These are phyloP conservation scores for Cajanus cajan DNA, from an alignment of 306 rosid genomes.

Conservation along the genomic window DNA sequence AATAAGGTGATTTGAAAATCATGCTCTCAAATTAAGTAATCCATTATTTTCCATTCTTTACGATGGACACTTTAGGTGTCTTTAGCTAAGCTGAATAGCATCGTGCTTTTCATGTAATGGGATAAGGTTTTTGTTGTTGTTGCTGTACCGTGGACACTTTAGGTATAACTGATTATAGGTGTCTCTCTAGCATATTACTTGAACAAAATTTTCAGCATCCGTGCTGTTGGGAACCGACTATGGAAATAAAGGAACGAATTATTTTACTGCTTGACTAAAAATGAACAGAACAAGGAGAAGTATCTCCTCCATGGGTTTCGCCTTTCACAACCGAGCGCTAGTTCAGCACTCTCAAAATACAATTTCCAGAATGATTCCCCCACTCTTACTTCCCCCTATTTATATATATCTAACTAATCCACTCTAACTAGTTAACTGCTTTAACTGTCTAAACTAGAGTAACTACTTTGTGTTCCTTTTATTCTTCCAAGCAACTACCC, in stretches of 20 bases:
- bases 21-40: slow-evolving; percentile 18
- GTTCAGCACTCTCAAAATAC: not conserved
- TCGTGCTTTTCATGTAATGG: not conserved
- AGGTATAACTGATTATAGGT: not conserved
- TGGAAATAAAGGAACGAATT: not conserved
- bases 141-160: not conserved
- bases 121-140: not conserved
- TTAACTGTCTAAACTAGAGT: not conserved
- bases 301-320: not conserved
- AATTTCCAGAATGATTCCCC: not conserved
- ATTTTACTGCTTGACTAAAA: not conserved
- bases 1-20: slow-evolving; percentile 54
- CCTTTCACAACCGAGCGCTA: not conserved
- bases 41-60: not conserved
- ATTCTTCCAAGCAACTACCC: not conserved
- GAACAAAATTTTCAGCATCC: not conserved
- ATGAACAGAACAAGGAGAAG: not conserved
- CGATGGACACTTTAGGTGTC: not conserved
- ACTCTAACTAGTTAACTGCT: not conserved
- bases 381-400: not conserved
- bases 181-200: not conserved
- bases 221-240: not conserved
- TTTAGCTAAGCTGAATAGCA: not conserved
- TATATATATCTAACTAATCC: not conserved
- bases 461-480: not conserved